Percentiles rank a stretch among this genome's conserved stretches.
Evolutionary conservation across 169 alveolate species (phyloP).

Genomic region (Blepharisma undulans): DNA sequence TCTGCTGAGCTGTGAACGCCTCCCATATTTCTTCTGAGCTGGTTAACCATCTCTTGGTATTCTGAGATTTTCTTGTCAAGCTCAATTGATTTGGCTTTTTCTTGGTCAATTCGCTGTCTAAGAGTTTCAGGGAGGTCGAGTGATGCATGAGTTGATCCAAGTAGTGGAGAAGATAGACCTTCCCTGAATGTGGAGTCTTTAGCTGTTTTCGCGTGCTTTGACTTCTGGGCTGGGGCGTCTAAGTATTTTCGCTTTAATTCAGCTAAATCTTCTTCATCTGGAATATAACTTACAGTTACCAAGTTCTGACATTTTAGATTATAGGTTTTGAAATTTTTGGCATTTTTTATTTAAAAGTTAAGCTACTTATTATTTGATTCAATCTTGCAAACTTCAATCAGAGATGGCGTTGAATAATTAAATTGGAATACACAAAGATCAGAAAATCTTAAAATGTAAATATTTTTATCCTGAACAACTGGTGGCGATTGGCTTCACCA

Average conservation of each 20-base stretch:
- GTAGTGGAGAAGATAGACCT: not conserved
- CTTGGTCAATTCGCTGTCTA: slow-evolving; percentile 8
- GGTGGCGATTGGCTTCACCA: not conserved
- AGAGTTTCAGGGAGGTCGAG: slow-evolving; percentile 39
- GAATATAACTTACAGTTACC: slow-evolving; percentile 13
- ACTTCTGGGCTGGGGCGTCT: slow-evolving; percentile 35
- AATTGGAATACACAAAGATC: not conserved
- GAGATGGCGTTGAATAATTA: not conserved
- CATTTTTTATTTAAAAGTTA: not conserved
- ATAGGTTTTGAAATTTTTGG: not conserved
- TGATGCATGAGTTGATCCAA: not conserved
- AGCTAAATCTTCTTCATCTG: slow-evolving; percentile 41
- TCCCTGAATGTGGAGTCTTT: not conserved
- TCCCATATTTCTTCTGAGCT: slow-evolving; percentile 60
- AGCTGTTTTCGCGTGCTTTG: not conserved
- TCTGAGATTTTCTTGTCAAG: slow-evolving; percentile 20
- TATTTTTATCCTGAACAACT: not conserved
- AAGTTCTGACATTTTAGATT: not conserved
- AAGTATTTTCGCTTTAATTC: slow-evolving; percentile 35
- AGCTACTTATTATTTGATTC: not conserved
- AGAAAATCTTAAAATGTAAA: not conserved
- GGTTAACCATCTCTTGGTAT: slow-evolving; percentile 10
- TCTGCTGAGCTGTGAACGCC: slow-evolving; percentile 60
- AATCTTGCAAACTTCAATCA: not conserved
- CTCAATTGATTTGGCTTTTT: slow-evolving; percentile 22